Evolutionary conservation across 179 eudicot genomes (phyloP), one percentile per base, ranked within the genome.

Genomic region (Nepenthes alata): DNA sequence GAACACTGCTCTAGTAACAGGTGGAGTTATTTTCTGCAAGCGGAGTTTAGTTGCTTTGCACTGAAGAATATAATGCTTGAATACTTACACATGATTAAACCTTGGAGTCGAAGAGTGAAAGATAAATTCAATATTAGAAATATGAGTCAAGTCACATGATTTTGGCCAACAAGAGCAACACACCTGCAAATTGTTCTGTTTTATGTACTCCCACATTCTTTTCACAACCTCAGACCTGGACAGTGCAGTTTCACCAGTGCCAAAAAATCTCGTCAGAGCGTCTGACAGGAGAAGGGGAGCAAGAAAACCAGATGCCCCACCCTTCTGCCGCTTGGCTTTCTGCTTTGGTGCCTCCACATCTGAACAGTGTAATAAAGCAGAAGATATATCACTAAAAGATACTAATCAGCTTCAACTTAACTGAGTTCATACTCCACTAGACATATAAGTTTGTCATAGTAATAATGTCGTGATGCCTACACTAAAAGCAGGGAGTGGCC

Each of bases 141-240:
- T 41, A 41, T 41, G 6, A 41, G 45, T 41, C 45, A 41, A 4
- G 45, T 41, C 45, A 41, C 8, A 4, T 41, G 0, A 25, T 47
- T 11, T 13, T 50, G 35, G 2, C 11, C 9, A 38, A 11, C 10
- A 52, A 55, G 48, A 59, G 63, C 14, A 50, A 58, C 56, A 44
- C 68, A 91, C 96, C 98, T 89, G 96, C 72, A 91, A 85, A 66
- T 78, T 70, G 58, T 91, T 80, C 65, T 78, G 83, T 69, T 91
- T 86, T 55, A 91, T 84, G 72, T 91, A 89, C 35, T 70, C 86
- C 98, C 98, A 91, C 11, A 89, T 81, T 65, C 95, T 85, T 77
- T 91, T 89, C 45, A 89, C 79, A 47, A 83, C 89, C 52, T 75
- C 95, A 37, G 89, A 63, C 2, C 95, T 75, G 12, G 88, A 56